phyloP scores from a whole-genome alignment of 176 grass and related monocot species.

The Dendrocalamus sinicus region DNA sequence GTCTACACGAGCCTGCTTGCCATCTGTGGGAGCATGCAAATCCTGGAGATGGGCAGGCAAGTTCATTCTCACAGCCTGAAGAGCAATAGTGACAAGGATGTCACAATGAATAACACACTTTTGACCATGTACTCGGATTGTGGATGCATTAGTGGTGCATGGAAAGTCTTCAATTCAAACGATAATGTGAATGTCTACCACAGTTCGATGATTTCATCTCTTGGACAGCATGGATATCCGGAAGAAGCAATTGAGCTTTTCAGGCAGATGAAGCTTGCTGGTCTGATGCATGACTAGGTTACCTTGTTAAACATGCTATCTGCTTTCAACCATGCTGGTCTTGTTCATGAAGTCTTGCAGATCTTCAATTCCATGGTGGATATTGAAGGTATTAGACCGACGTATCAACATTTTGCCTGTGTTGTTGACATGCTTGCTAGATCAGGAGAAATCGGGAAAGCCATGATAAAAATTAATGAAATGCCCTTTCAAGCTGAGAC shows the following conservation, averaged over 20 bases:
- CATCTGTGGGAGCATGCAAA: conserved; percentile 27
- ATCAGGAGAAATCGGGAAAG: conserved; percentile 48
- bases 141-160: conserved; percentile 52
- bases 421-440: conserved; percentile 53
- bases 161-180: conserved; percentile 45
- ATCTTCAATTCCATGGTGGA: conserved; percentile 42
- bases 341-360: conserved; percentile 43
- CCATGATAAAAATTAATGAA: conserved; percentile 37
- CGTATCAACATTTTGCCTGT: conserved; percentile 57
- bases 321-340: conserved; percentile 55
- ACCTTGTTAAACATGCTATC: conserved; percentile 52
- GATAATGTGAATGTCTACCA: conserved; percentile 38
- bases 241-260: conserved; percentile 39
- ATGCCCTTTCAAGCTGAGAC: conserved; percentile 49
- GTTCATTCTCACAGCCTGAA: conserved; percentile 49
- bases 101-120: conserved; percentile 45
- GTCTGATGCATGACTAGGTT: conserved; percentile 48
- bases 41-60: conserved; percentile 46
- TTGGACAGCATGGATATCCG: conserved; percentile 43
- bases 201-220: conserved; percentile 56
- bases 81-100: conserved; percentile 34
- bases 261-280: conserved; percentile 35
- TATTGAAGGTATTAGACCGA: conserved; percentile 20
- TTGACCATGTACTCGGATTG: conserved; percentile 52
- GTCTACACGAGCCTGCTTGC: conserved; percentile 47